Evolutionary conservation across 352 stramenopile genomes (phyloP).

Genomic region (Phytopythium helicoides): DNA sequence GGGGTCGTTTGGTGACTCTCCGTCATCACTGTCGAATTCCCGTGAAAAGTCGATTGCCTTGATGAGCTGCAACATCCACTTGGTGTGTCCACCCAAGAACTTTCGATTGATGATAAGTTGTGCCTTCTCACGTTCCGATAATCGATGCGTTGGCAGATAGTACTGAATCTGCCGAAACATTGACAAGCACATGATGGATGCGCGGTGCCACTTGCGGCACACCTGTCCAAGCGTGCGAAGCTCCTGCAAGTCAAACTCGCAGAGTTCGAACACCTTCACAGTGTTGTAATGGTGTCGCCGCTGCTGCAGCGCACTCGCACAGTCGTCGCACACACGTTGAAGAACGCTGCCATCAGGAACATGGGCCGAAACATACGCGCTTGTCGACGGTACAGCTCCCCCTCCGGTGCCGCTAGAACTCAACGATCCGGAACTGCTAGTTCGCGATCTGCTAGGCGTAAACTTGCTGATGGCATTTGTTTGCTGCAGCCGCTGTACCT

Average conservation of each 20-base stretch:
- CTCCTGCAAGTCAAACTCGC: conserved; percentile 74
- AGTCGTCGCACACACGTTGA: conserved; percentile 84
- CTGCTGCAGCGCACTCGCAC: conserved; percentile 73
- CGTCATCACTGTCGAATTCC: conserved; percentile 43
- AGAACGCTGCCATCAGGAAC: conserved; percentile 69
- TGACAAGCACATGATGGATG: conserved; percentile 86
- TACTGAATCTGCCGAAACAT: conserved; percentile 90
- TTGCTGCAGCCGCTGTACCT: conserved; percentile 63
- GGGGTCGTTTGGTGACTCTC: neutral
- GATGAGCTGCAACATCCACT: conserved; percentile 84
- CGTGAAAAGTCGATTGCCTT: conserved; percentile 77
- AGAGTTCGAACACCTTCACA: conserved; percentile 82
- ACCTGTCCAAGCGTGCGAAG: conserved; percentile 73
- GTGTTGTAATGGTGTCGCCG: conserved; percentile 85
- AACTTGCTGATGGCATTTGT: conserved; percentile 69
- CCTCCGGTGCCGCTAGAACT: neutral
- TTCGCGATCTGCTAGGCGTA: conserved; percentile 47
- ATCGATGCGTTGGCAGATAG: conserved; percentile 72
- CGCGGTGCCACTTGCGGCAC: conserved; percentile 84
- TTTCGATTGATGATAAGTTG: conserved; percentile 78
- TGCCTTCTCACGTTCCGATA: conserved; percentile 71
- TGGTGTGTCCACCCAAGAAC: conserved; percentile 74
- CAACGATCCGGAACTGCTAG: conserved; percentile 16
- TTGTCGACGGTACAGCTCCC: conserved; percentile 17
- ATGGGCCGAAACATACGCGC: conserved; percentile 35